Base-by-base conservation (phyloP, 352 stramenopile genomes). In the Pythium rhizo-oryzae region DNA sequence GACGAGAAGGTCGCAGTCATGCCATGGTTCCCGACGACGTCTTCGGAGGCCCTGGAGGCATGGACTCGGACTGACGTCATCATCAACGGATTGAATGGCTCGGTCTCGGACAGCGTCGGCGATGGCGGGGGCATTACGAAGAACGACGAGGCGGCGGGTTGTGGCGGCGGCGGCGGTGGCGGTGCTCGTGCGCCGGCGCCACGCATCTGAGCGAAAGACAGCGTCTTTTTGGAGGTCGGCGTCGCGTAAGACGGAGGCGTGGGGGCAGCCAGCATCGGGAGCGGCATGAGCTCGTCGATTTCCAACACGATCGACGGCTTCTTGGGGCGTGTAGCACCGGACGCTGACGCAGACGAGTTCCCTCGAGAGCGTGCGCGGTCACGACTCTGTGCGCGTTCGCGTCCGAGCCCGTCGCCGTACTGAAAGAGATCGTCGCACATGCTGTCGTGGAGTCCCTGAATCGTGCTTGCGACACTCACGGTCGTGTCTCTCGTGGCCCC, bases 371-470 rank as follows among this genome's bases (percentile, higher is more conserved):
- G 62, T 24, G 53, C 30, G 19, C 65, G 37, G 1, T 62, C 53
- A 16, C 67, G 63, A 53, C 63, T 62, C 16, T 37, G 1, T 2
- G 37, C 33, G n/a, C 52, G 66, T 23, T 73, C 47, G 24, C 53
- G 67, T 13, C 47, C 46, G 16, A 69, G 60, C 15, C 67, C 67
- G 28, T 74, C 67, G 13, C 67, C 67, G 30, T 61, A 66, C 49
- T 65, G n/a, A 49, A 66, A 74, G 7, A 61, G 49, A 39, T 74
- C 67, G 16, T 65, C 56, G 47, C 67, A 67, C 47, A 66, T 61
- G 39, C 67, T 74, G 41, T 74, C 67, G 35, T 74, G 67, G 47
- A 74, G 47, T 8, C 60, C 55, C 28, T 74, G 46, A 39, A 74
- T 47, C 15, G 67, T 74, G 49, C 60, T 73, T 7, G 55, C 49